Evolutionary conservation across 2,329 filamentous ascomycete species (phyloP), one percentile per base, ranked within the genome.

Genomic region (Fusarium ramigenum): DNA sequence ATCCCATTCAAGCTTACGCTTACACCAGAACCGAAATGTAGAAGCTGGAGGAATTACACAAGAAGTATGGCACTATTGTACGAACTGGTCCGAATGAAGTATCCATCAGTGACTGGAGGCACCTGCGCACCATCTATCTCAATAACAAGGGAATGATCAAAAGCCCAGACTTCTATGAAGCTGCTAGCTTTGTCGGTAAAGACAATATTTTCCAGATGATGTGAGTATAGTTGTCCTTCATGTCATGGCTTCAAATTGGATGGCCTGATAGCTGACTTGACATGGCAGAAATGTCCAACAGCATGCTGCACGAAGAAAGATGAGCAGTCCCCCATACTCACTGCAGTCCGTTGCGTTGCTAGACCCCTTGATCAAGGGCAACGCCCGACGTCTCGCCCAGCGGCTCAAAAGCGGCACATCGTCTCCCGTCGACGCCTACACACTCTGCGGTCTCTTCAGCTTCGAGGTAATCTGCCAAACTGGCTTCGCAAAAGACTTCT

Each of bases 341-440:
- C 14, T 53, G 7, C 32, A 37, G 2, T 53, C 34, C 2, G 50
- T 53, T 2, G 18, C 50, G 1, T 23, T 53, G 0, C 34, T 53
- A 0, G 50, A 28, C 2, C 50, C 50, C 2, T 0, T 53, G 23
- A 37, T 53, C 0, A 37, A 37, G 10, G 12, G 2, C 2, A 53
- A 53, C 12, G 50, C 50, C 2, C 32, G 9, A 37, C 50, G 34
- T 28, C 34, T 53, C 5, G 50, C 34, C 1, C 14, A 5, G 0
- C 23, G 50, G 0, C 50, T 53, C 0, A 37, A 25, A n/a, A n/a
- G 32, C 2, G 34, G 34, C 0, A 25, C 7, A 12, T 37, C 50
- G 18, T 37, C 50, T 28, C 23, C 34, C 1, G 14, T 53, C 14
- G 50, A 53, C 4, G 50, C 34, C 7, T 53, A 25, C 23, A 37